Base-by-base conservation (phyloP, 2,329 filamentous ascomycete species). In the Cladophialophora yegresii region DNA sequence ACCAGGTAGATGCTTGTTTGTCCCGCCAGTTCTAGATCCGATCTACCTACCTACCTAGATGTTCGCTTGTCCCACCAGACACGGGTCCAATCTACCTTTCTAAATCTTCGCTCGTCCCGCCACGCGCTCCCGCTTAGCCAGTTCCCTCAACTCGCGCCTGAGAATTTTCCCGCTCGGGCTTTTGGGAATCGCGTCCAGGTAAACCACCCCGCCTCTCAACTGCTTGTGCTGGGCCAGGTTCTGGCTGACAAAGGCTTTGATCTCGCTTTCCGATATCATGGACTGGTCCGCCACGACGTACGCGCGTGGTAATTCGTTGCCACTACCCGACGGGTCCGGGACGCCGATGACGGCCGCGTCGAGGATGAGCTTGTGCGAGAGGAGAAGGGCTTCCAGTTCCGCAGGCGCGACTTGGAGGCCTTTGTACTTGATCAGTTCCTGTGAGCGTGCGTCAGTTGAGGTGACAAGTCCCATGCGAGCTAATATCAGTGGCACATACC, bases 371-470 rank as follows among this genome's bases (percentile, higher is more conserved):
- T 74, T 72, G 64, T 82, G 78, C 7, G 72, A 73, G 1, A 82
- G 60, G 0, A 83, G 71, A 33, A 80, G 55, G 1, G 75, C 79
- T 71, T 83, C 81, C 1, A 83, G 72, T 63, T 83, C 81, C 0
- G 80, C 79, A 0, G 81, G 81, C 9, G 81, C 78, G 16, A 83
- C 79, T 71, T 83, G 80, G 36, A 81, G 58, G 49, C 78, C 69
- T 74, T 89, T 87, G 73, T 81, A 86, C 75, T 87, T 83, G 72
- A 77, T 78, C 28, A 76, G 71, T 61, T 75, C 78, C 36, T 43
- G 36, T 28, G 36, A n/a, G n/a, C n/a, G 36, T 3, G 36, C 8
- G 4, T 43, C 36, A 43, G 6, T 43, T 43, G n/a, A 7, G 16
- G 8, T 20, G 36, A 7, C 4, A 16, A 43, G 36, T 16, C n/a